These are phyloP conservation scores for Coprinopsis marcescibilis DNA, from an alignment of 768 basidiomycete genomes.

Conservation along the genomic window DNA sequence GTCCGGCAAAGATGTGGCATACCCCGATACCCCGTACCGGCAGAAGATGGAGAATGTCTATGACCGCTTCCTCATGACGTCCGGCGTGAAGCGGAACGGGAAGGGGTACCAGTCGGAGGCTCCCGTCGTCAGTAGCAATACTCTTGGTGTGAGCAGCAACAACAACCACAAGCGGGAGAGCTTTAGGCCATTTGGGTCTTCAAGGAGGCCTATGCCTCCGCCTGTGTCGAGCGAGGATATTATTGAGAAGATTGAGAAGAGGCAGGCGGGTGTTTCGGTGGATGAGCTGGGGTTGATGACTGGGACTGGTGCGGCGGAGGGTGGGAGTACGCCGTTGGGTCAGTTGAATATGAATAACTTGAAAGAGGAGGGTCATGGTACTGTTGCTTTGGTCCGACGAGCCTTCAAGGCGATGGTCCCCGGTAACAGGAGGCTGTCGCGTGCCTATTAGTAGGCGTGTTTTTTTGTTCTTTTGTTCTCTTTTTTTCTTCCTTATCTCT, in stretches of 20 bases:
- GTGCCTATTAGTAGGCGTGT: slow-evolving; percentile 13
- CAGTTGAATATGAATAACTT: slow-evolving; percentile 19
- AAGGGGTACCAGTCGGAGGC: slow-evolving; percentile 78
- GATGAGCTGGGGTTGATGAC: slow-evolving; percentile 63
- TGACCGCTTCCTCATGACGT: slow-evolving; percentile 78
- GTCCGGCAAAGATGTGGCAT: slow-evolving; percentile 25
- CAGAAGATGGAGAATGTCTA: slow-evolving; percentile 70
- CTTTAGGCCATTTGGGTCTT: slow-evolving; percentile 40
- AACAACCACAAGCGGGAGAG: slow-evolving; percentile 26
- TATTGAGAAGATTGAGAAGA: slow-evolving; percentile 23
- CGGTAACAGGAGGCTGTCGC: slow-evolving; percentile 49
- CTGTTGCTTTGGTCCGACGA: slow-evolving; percentile 55
- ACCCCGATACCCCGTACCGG: slow-evolving; percentile 51
- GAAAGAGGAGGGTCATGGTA: slow-evolving; percentile 40
- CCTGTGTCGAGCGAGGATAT: slow-evolving; percentile 65
- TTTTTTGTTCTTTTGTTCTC: background rate
- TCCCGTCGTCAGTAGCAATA: slow-evolving; percentile 31
- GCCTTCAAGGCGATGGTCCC: slow-evolving; percentile 77
- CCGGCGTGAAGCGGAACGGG: slow-evolving; percentile 73
- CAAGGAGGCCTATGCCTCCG: slow-evolving; percentile 58
- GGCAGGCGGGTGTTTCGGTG: slow-evolving; percentile 43
- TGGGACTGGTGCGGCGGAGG: slow-evolving; percentile 52
- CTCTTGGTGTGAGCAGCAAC: slow-evolving; percentile 18
- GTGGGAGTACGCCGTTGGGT: slow-evolving; percentile 39
- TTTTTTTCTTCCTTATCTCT: background rate